Percentiles rank a stretch among this genome's conserved stretches.
phyloP scores from a whole-genome alignment of 179 eudicot species.

The Heliamphora pulchella region DNA sequence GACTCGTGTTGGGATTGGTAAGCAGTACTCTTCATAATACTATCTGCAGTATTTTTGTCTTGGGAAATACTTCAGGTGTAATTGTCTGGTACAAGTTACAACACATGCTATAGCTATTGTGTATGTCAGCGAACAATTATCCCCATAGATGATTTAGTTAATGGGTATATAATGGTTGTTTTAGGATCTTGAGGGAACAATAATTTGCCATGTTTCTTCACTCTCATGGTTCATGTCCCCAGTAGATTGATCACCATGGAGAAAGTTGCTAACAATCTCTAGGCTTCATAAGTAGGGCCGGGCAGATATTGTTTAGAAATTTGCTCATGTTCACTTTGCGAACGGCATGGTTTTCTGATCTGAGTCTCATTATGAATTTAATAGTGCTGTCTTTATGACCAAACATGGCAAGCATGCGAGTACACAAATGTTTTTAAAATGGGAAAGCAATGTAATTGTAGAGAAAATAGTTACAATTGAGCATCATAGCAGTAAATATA shows the following conservation, averaged over 20 bases:
- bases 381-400: background rate
- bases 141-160: background rate
- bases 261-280: background rate
- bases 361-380: background rate
- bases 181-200: no score
- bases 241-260: background rate
- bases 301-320: background rate
- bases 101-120: background rate
- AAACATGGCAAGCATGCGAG: background rate
- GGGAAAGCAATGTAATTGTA: no score
- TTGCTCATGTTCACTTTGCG: no score
- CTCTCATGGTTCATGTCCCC: constrained; percentile 6
- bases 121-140: background rate
- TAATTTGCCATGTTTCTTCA: no score
- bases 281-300: background rate
- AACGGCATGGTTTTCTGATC: background rate
- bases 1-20: constrained; percentile 98
- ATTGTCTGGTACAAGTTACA: background rate
- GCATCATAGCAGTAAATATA: background rate
- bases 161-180: background rate
- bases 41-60: background rate
- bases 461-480: background rate
- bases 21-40: constrained; percentile 20
- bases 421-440: no score
- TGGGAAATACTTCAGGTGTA: background rate